Conservation (phyloP, 352 stramenopile genomes). For the Globisporangium paddicum region DNA sequence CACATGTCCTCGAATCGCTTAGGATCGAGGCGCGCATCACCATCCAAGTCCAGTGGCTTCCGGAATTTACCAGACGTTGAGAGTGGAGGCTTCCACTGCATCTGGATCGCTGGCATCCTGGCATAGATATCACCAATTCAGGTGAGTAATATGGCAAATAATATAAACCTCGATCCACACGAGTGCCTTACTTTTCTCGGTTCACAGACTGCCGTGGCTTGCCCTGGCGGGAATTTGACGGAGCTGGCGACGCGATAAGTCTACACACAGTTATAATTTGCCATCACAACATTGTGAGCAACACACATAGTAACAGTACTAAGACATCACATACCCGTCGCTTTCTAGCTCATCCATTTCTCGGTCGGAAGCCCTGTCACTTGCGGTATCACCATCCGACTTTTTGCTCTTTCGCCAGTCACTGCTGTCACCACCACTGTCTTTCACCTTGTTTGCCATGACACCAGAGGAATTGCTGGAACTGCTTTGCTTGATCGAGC, state of each 20-base stretch:
- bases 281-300: neutral
- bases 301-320: neutral
- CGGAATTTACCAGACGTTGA: constrained; percentile 9
- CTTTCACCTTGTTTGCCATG: neutral
- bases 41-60: constrained; percentile 39
- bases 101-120: constrained; percentile 63
- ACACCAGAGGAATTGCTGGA: neutral
- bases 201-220: constrained; percentile 13
- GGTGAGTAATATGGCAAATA: neutral
- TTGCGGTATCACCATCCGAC: constrained; percentile 5
- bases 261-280: constrained; percentile 1
- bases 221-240: neutral
- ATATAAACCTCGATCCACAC: neutral
- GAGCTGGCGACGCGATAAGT: constrained; percentile 1
- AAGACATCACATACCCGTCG: neutral
- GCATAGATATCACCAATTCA: neutral
- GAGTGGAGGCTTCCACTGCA: constrained; percentile 49
- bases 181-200: constrained; percentile 30
- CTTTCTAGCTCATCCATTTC: constrained; percentile 16
- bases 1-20: constrained; percentile 76
- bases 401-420: constrained; percentile 12
- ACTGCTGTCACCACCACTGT: neutral
- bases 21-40: constrained; percentile 34
- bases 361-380: constrained; percentile 7
- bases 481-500: constrained; percentile 7